Percentiles rank a stretch among this genome's conserved stretches.
phyloP scores from a whole-genome alignment of 192 early-diverging fungal species.

The Coemansia sp. region DNA sequence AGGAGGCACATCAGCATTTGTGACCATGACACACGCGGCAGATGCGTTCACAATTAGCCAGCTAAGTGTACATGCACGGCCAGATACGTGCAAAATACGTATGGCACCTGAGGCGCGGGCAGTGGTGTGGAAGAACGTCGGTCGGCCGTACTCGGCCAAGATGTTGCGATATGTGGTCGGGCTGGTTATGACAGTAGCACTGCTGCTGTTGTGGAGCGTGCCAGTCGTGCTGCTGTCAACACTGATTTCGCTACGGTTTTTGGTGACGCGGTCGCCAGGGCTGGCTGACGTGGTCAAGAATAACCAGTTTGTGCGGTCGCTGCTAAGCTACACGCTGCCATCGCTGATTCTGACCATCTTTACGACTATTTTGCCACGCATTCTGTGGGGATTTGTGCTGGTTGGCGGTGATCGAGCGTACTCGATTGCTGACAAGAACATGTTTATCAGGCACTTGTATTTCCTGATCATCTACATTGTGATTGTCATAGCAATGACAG shows the following conservation, averaged over 20 bases:
- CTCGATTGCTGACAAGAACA: constrained; percentile 42
- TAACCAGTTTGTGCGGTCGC: constrained; percentile 57
- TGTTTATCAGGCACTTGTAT: constrained; percentile 63
- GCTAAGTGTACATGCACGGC: constrained; percentile 60
- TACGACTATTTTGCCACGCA: constrained; percentile 64
- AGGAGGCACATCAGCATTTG: constrained; percentile 61
- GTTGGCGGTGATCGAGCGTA: constrained; percentile 47
- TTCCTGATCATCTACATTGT: constrained; percentile 75
- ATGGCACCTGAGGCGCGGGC: constrained; percentile 75
- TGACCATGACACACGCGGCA: constrained; percentile 65
- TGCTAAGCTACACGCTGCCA: constrained; percentile 70
- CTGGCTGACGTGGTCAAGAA: constrained; percentile 56
- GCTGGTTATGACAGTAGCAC: constrained; percentile 55
- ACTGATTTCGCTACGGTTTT: constrained; percentile 61
- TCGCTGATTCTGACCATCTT: constrained; percentile 70
- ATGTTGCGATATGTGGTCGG: constrained; percentile 58
- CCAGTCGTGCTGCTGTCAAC: constrained; percentile 67
- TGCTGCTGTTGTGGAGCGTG: constrained; percentile 73
- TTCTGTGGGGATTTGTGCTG: constrained; percentile 54
- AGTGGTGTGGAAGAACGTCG: constrained; percentile 67
- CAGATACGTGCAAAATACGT: constrained; percentile 57
- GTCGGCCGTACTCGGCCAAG: constrained; percentile 55
- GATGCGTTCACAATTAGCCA: constrained; percentile 68
- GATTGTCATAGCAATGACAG: constrained; percentile 67
- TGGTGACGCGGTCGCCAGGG: constrained; percentile 61